A percentile compares a stretch with the other conserved stretches of the same genome.
Evolutionary conservation across 768 basidiomycete species (phyloP).

Genomic region (Aureoboletus auriporus): DNA sequence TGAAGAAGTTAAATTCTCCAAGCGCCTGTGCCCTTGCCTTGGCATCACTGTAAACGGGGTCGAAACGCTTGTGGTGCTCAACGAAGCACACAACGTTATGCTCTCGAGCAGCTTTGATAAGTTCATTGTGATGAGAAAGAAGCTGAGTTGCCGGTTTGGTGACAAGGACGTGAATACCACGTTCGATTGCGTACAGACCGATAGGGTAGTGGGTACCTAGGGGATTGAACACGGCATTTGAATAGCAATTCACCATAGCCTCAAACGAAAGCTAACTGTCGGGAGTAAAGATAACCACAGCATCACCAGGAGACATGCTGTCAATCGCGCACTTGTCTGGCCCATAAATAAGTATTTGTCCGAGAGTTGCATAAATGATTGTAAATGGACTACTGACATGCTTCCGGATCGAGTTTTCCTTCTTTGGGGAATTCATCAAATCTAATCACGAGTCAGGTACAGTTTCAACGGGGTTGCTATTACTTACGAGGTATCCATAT

Average conservation of each 20-base stretch:
- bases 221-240: not conserved
- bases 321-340: conserved; percentile 83
- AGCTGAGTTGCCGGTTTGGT: conserved; percentile 92
- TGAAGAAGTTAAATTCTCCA: conserved; percentile 95
- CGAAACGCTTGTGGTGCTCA: conserved; percentile 92
- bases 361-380: not conserved
- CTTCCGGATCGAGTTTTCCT: conserved; percentile 65
- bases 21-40: conserved; percentile 68
- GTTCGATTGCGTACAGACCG: conserved; percentile 81
- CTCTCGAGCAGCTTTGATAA: conserved; percentile 73
- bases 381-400: conserved; percentile 54
- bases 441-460: conserved; percentile 32
- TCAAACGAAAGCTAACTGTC: conserved; percentile 53
- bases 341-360: not conserved
- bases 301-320: conserved; percentile 72
- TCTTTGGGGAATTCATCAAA: conserved; percentile 80
- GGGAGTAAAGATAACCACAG: conserved; percentile 92
- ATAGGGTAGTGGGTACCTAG: conserved; percentile 83
- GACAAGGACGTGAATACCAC: conserved; percentile 81
- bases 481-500: conserved; percentile 77
- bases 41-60: conserved; percentile 92
- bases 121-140: conserved; percentile 74
- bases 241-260: not conserved
- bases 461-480: not conserved
- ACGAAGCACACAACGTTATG: conserved; percentile 86